phyloP scores from a whole-genome alignment of 176 grass and related monocot genomes.

The Tillandsia fasciculata region DNA sequence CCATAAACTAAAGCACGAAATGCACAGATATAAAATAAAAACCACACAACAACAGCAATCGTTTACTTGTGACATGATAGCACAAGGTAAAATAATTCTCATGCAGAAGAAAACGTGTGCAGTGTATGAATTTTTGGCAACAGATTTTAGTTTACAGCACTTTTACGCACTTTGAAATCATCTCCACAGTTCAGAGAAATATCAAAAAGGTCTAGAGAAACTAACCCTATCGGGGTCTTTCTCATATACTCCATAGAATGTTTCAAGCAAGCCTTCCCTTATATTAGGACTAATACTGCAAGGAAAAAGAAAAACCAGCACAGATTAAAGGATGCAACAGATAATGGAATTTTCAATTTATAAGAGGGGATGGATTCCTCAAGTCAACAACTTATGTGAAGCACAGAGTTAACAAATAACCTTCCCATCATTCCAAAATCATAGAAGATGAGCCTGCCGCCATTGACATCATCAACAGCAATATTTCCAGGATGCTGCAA shows the following conservation, averaged over 20 bases:
- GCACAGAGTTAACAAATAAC: conserved; percentile 27
- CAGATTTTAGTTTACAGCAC: too few relatives aligned
- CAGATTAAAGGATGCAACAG: conserved; percentile 13
- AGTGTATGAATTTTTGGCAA: too few relatives aligned
- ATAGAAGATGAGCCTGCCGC: conserved; percentile 97
- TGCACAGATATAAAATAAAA: too few relatives aligned
- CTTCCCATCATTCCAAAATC: conserved; percentile 99
- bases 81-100: too few relatives aligned
- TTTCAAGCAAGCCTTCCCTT: conserved; percentile 81
- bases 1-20: not conserved
- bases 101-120: too few relatives aligned
- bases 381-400: not conserved
- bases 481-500: conserved; percentile 97
- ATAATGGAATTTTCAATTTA: not conserved
- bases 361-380: not conserved
- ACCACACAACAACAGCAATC: too few relatives aligned
- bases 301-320: conserved; percentile 16
- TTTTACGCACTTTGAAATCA: not conserved
- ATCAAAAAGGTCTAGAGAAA: conserved; percentile 16
- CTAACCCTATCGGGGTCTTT: conserved; percentile 90
- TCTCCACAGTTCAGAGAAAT: not conserved
- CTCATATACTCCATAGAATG: conserved; percentile 95
- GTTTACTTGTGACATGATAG: too few relatives aligned
- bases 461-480: conserved; percentile 96
- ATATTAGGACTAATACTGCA: conserved; percentile 93